phyloP scores from a whole-genome alignment of 306 rosid species.

The Fagus sylvatica region DNA sequence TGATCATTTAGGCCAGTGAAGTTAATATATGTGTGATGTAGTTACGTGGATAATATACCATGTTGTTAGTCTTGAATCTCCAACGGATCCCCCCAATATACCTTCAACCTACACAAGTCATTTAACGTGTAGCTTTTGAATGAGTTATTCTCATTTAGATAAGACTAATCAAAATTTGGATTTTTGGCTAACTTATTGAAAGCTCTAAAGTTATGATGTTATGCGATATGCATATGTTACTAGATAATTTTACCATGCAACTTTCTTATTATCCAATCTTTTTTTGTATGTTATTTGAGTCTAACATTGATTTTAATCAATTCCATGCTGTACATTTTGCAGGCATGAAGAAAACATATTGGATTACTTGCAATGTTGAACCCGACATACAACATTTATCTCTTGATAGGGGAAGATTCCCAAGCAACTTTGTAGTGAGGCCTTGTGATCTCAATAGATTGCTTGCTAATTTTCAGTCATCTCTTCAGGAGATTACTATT shows the following conservation, averaged over 20 bases:
- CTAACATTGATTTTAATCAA: neutral
- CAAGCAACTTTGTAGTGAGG: conserved; percentile 78
- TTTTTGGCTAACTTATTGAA: neutral
- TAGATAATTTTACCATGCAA: neutral
- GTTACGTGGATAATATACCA: neutral
- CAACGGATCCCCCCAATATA: neutral
- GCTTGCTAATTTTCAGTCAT: conserved; percentile 86
- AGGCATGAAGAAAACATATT: conserved; percentile 79
- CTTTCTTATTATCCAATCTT: neutral
- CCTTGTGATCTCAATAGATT: conserved; percentile 87
- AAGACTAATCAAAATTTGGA: neutral
- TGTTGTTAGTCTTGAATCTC: neutral
- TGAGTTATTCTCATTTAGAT: neutral
- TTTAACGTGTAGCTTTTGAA: neutral
- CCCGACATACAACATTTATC: conserved; percentile 84
- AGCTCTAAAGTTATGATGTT: neutral
- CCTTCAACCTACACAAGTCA: neutral
- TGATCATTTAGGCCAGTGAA: neutral
- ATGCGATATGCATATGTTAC: neutral
- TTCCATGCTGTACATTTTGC: conserved; percentile 27
- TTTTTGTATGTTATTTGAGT: neutral
- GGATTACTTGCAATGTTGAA: conserved; percentile 87
- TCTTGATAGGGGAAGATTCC: conserved; percentile 76
- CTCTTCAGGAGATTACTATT: conserved; percentile 91
- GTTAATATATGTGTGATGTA: neutral